Evolutionary conservation across 2,329 filamentous ascomycete genomes (phyloP), one percentile per base, ranked within the genome.

Genomic region (Gnomoniopsis sp.): DNA sequence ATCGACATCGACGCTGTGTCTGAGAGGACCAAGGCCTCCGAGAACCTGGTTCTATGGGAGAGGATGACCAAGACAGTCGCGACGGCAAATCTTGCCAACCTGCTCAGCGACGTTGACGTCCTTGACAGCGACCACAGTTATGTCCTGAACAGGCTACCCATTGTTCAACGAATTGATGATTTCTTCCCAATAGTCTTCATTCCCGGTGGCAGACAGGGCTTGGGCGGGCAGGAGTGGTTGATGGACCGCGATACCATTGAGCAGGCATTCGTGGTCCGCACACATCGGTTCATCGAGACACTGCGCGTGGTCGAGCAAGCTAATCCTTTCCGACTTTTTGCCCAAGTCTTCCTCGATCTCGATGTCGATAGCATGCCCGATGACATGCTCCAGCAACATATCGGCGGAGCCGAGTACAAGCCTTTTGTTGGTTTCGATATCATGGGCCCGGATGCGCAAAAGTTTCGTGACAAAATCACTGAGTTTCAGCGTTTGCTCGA

Each of bases 231-330:
- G 17, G 2, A 23, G 1, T 63, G 63, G 15, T 44, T 68, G 3
- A 60, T 64, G 4, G 60, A 65, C 30, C n/a, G 38, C 21, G 49
- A 30, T 8, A 59, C 50, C 8, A 34, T 66, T 49, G 34, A 60
- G 21, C 60, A 73, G 8, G 70, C 70, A 2, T 63, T 78, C 23
- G 65, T 71, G 3, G 69, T 78, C 26, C 75, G 76, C 47, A 76
- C 73, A 0, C 69, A 70, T 51, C 64, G 66, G 41, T 63, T 71
- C 47, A 69, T 78, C 21, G 67, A 70, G 46, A 49, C 38, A 19
- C 53, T 60, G 12, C 57, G 55, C 17, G 52, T 36, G 3, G 44
- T 58, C 34, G 3, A 55, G n/a, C 46, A 58, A 19, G 49, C 19
- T 6, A 57, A 66, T 36, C 58, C 63, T 17, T 60, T 56, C 6